phyloP scores from a whole-genome alignment of 2,329 filamentous ascomycete species.

The Paradendryphiella salina region DNA sequence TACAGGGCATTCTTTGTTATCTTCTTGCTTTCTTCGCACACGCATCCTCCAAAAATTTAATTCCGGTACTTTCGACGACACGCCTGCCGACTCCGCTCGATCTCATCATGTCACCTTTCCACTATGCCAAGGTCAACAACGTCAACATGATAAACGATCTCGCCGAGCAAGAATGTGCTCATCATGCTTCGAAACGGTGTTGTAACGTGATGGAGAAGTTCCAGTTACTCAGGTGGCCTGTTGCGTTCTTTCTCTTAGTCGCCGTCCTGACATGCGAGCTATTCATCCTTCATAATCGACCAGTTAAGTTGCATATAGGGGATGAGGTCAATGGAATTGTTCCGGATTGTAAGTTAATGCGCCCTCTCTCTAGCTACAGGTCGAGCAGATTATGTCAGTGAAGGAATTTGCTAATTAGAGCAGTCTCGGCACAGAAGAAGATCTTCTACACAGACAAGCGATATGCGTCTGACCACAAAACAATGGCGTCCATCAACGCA shows the following conservation, averaged over 20 bases:
- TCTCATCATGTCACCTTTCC: background rate
- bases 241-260: slow-evolving; percentile 11
- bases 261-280: slow-evolving; percentile 18
- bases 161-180: slow-evolving; percentile 1
- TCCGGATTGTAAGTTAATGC: slow-evolving; percentile 13
- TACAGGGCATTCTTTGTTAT: background rate
- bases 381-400: background rate
- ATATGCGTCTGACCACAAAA: slow-evolving; percentile 25
- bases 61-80: background rate
- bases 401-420: background rate
- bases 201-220: background rate
- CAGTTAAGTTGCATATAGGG: slow-evolving; percentile 5
- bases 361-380: no score
- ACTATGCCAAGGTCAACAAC: slow-evolving; percentile 20
- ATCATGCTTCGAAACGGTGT: background rate
- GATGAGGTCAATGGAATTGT: slow-evolving; percentile 21
- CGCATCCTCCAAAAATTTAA: background rate
- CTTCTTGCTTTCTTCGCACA: background rate
- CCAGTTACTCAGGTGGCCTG: slow-evolving; percentile 16
- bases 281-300: slow-evolving; percentile 19
- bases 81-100: background rate
- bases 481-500: slow-evolving; percentile 11
- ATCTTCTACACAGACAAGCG: slow-evolving; percentile 18
- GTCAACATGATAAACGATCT: slow-evolving; percentile 7
- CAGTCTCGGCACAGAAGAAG: slow-evolving; percentile 18